A percentile compares a stretch with the other conserved stretches of the same genome.
phyloP scores from a whole-genome alignment of 495 filamentous ascomycete species.

The Aspergillus coremiiformis region DNA sequence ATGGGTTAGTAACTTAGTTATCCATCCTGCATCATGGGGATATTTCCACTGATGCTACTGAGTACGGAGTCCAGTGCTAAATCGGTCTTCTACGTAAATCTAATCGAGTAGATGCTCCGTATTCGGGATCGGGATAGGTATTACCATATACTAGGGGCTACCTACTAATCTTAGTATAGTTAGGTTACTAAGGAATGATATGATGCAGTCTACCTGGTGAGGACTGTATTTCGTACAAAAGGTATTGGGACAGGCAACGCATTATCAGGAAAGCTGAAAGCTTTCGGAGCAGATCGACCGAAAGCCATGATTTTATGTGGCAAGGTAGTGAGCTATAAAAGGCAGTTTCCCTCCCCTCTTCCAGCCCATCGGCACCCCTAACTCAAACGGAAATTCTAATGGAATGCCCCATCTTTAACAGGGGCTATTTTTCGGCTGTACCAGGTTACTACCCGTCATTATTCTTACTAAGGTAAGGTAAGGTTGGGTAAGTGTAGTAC shows the following conservation, averaged over 20 bases:
- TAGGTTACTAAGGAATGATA: no score
- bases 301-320: background rate
- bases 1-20: constrained; percentile 15
- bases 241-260: background rate
- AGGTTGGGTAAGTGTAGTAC: background rate
- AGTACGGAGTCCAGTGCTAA: no score
- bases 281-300: background rate
- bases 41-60: constrained; percentile 6
- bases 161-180: no score
- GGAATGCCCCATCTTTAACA: background rate
- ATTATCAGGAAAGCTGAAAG: background rate
- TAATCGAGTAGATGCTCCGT: no score
- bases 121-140: no score
- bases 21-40: constrained; percentile 10
- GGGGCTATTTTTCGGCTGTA: background rate
- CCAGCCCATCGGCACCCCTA: background rate
- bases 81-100: background rate
- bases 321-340: background rate
- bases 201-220: no score
- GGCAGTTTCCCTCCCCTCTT: background rate
- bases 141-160: background rate
- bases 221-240: no score
- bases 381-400: background rate
- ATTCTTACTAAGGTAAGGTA: background rate
- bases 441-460: background rate